Conservation (phyloP, 2,329 filamentous ascomycete species). For the Pseudocercospora pini-densiflorae region DNA sequence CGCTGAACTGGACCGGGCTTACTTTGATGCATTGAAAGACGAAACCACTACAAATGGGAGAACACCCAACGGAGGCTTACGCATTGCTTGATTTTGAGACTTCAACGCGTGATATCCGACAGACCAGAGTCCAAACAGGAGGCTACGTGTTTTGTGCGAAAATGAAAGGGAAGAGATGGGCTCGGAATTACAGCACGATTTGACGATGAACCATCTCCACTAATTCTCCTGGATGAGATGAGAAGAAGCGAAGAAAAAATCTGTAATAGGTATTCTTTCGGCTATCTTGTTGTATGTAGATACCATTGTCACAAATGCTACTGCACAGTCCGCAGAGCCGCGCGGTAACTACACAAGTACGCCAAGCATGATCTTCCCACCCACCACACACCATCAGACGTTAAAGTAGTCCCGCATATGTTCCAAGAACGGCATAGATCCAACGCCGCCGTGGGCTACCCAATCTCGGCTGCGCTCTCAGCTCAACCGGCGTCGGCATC, state of each 20-base stretch:
- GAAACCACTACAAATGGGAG: constrained; percentile 16
- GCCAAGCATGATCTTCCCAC: not conserved
- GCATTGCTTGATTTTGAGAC: constrained; percentile 14
- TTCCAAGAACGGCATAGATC: not conserved
- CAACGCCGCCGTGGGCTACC: not conserved
- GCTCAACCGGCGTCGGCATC: not conserved
- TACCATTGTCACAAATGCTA: not conserved
- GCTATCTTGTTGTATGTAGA: constrained; percentile 6
- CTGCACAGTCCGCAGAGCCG: constrained; percentile 8
- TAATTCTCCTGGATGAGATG: not conserved
- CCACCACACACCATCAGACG: not conserved
- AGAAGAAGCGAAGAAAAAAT: not conserved
- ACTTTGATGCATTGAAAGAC: constrained; percentile 34
- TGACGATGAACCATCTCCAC: constrained; percentile 13
- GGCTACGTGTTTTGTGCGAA: constrained; percentile 10
- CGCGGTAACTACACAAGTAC: not conserved
- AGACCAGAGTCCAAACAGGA: constrained; percentile 22
- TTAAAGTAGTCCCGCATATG: not conserved
- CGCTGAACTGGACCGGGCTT: constrained; percentile 29
- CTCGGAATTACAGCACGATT: constrained; percentile 25
- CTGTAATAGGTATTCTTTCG: constrained; percentile 6
- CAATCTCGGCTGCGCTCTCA: not conserved
- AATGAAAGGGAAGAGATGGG: not conserved
- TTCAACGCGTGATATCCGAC: constrained; percentile 23
- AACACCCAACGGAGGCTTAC: constrained; percentile 12